Percentiles rank a stretch among this genome's conserved stretches.
These are phyloP conservation scores for Apiospora phragmitis DNA, from an alignment of 2,329 filamentous ascomycete genomes.

Conservation along the genomic window DNA sequence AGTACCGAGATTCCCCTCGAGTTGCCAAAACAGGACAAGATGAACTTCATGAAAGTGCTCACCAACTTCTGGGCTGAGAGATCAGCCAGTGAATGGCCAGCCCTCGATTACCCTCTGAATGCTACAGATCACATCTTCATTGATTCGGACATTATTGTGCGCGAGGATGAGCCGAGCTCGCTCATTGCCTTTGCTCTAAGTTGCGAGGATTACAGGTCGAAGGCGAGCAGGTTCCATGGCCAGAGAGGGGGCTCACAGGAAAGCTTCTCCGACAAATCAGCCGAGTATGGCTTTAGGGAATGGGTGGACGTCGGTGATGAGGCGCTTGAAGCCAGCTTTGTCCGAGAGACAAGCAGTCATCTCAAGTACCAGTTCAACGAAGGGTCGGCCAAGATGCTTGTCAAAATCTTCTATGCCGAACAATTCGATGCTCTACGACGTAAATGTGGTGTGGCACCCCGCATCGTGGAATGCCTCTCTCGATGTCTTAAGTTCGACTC, in stretches of 20 bases:
- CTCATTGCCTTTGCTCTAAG: constrained; percentile 91
- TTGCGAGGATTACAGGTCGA: constrained; percentile 82
- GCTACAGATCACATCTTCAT: constrained; percentile 93
- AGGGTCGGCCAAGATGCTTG: constrained; percentile 90
- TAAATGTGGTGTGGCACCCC: constrained; percentile 90
- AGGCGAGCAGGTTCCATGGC: constrained; percentile 56
- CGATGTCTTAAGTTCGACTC: constrained; percentile 98
- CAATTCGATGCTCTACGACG: constrained; percentile 93
- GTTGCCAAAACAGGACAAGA: constrained; percentile 89
- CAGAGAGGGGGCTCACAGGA: constrained; percentile 18
- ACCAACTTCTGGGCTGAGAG: constrained; percentile 98
- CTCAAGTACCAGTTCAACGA: constrained; percentile 95
- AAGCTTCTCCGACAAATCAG: neutral
- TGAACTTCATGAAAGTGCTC: constrained; percentile 90
- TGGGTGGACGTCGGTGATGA: constrained; percentile 48
- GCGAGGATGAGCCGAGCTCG: constrained; percentile 96
- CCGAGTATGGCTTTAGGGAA: neutral
- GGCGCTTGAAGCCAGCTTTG: constrained; percentile 81
- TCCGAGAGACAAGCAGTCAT: constrained; percentile 85
- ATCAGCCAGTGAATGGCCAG: constrained; percentile 91
- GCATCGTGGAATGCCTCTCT: constrained; percentile 92
- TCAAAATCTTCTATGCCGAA: constrained; percentile 98
- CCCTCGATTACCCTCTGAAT: constrained; percentile 87
- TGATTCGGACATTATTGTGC: constrained; percentile 94
- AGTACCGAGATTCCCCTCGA: constrained; percentile 66